Evolutionary conservation across 352 stramenopile species (phyloP).

Genomic region (Globisporangium perplexum): DNA sequence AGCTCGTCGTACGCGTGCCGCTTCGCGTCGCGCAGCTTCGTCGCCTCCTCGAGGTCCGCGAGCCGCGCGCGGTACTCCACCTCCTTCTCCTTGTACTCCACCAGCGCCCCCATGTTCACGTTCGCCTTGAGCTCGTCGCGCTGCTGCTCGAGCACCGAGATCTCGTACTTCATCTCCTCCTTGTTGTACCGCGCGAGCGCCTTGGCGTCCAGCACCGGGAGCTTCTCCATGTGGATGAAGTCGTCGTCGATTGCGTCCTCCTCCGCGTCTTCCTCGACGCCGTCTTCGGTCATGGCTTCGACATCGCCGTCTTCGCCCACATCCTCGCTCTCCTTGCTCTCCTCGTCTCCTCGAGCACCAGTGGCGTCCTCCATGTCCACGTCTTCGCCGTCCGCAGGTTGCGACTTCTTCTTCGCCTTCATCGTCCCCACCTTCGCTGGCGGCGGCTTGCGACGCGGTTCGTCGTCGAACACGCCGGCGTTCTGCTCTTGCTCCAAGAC

Average conservation of each 20-base stretch:
- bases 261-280: too few relatives aligned
- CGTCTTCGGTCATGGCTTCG: slow-evolving; percentile 27
- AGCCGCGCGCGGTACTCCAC: slow-evolving; percentile 93
- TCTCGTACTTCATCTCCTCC: slow-evolving; percentile 93
- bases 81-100: slow-evolving; percentile 94
- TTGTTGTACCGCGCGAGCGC: slow-evolving; percentile 86
- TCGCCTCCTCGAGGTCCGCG: slow-evolving; percentile 93
- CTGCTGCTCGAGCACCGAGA: slow-evolving; percentile 90
- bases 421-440: slow-evolving; percentile 32
- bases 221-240: slow-evolving; percentile 29
- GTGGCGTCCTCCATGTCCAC: slow-evolving; percentile 24
- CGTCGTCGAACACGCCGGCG: slow-evolving; percentile 64
- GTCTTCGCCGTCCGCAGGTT: slow-evolving; percentile 29
- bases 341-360: slow-evolving; percentile 6
- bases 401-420: slow-evolving; percentile 16
- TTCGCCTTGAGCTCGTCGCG: slow-evolving; percentile 92
- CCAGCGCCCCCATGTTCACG: slow-evolving; percentile 91
- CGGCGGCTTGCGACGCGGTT: slow-evolving; percentile 26
- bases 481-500: slow-evolving; percentile 69
- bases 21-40: slow-evolving; percentile 88
- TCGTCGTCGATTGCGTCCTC: slow-evolving; percentile 20
- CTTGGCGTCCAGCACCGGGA: slow-evolving; percentile 70
- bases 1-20: slow-evolving; percentile 96
- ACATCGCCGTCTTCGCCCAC: slow-evolving; percentile 18
- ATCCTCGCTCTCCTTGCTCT: slow-evolving; percentile 26